Evolutionary conservation across 768 basidiomycete genomes (phyloP).

Genomic region (Lentinula detonsa): DNA sequence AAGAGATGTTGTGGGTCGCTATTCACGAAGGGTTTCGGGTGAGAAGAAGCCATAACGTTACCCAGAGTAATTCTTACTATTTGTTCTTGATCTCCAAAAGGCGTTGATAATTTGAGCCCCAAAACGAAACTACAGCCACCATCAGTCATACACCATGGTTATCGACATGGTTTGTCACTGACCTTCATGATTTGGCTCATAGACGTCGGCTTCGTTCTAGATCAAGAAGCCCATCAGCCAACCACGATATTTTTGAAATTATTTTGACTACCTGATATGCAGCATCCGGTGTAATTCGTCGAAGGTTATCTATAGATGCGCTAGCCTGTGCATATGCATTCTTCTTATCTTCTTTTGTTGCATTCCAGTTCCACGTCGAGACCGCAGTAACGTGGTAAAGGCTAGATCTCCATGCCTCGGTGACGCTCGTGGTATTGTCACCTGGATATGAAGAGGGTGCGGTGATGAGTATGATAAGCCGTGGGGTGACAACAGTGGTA

Average conservation of each 20-base stretch:
- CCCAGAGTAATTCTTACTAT: conserved; percentile 15
- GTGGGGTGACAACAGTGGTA: conserved; percentile 28
- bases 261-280: conserved; percentile 34
- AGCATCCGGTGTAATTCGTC: conserved; percentile 36
- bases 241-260: not conserved
- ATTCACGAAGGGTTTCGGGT: not conserved
- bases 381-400: conserved; percentile 40
- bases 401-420: conserved; percentile 25
- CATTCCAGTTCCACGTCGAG: conserved; percentile 40
- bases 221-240: not conserved
- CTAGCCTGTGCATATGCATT: conserved; percentile 26
- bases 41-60: not conserved
- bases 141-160: not conserved
- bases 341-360: conserved; percentile 29
- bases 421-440: conserved; percentile 30
- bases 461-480: conserved; percentile 35
- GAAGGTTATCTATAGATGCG: conserved; percentile 31
- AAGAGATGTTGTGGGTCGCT: conserved; percentile 20
- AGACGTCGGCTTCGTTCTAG: conserved; percentile 23
- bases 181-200: conserved; percentile 23
- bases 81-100: conserved; percentile 21
- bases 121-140: conserved; percentile 15
- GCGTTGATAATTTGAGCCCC: conserved; percentile 19
- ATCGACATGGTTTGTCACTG: not conserved
- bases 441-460: conserved; percentile 29